phyloP scores from a whole-genome alignment of 805 yeast species.

The Kazachstania bromeliacearum region DNA sequence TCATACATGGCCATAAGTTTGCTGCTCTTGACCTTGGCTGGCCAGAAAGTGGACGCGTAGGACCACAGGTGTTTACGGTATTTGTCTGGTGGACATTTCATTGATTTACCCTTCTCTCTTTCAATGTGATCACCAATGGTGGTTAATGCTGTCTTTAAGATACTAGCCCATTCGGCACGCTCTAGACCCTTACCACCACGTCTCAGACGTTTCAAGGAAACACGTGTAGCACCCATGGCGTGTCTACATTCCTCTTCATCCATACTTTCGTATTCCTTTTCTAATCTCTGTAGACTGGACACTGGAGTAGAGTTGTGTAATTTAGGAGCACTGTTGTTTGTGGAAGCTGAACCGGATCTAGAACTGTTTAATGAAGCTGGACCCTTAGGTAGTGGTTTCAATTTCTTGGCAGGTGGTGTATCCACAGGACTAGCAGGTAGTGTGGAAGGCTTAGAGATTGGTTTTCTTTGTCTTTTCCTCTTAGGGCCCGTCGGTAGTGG shows the following conservation, averaged over 20 bases:
- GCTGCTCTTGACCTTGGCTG: slow-evolving; percentile 65
- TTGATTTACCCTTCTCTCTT: slow-evolving; percentile 26
- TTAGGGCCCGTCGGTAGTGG: slow-evolving; percentile 20
- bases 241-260: slow-evolving; percentile 62
- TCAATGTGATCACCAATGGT: slow-evolving; percentile 66
- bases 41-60: slow-evolving; percentile 81
- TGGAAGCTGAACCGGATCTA: slow-evolving; percentile 7
- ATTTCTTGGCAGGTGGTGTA: slow-evolving; percentile 13
- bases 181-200: slow-evolving; percentile 66
- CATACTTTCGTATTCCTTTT: slow-evolving; percentile 63
- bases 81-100: slow-evolving; percentile 30
- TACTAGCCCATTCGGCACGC: slow-evolving; percentile 67
- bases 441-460: slow-evolving; percentile 5
- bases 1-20: slow-evolving; percentile 71
- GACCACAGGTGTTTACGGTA: slow-evolving; percentile 68
- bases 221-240: slow-evolving; percentile 54
- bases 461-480: slow-evolving; percentile 24
- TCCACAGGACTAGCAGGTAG: neutral
- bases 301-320: slow-evolving; percentile 2
- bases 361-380: slow-evolving; percentile 13
- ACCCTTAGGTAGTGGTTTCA: slow-evolving; percentile 23
- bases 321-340: slow-evolving; percentile 4
- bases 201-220: slow-evolving; percentile 55
- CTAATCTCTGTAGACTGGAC: slow-evolving; percentile 8
- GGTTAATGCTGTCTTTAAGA: slow-evolving; percentile 58